Base-by-base conservation (phyloP, 805 yeast genomes). In the Ogataea glucozyma region DNA sequence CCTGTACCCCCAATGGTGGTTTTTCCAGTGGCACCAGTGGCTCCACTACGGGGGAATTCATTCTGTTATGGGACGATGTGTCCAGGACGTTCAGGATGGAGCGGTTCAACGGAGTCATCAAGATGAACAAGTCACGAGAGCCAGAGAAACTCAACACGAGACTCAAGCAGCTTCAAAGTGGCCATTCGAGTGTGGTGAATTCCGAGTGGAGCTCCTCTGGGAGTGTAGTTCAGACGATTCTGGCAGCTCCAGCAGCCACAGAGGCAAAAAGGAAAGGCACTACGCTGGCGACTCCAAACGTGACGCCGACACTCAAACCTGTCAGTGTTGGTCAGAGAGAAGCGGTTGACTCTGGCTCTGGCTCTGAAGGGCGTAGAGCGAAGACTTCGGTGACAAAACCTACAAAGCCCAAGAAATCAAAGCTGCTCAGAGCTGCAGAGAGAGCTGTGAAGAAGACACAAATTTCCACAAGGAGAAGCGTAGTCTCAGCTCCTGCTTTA, bases 61-160 rank as follows among this genome's bases (percentile, higher is more conserved):
- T 57, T 2, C 40, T 65, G 24, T 32, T 57, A 5, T 65, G 49
- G 40, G 65, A 65, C 43, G 51, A 51, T 23, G 53, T 56, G 10
- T 38, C 51, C 3, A 54, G 54, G 17, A 36, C 39, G 13, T 64
- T 65, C 47, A 51, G 52, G 33, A 42, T 64, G 43, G 62, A 62
- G 26, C 43, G 40, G 26, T 54, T 58, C 43, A 48, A 48, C 27
- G 62, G 64, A 2, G 44, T 52, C 10, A 48, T 65, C 21, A 53
- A 58, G 30, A 54, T 65, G 62, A 55, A 45, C 39, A 64, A 63
- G 48, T 60, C 67, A 3, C 47, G 69, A 29, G 62, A 61, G 26
- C 62, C 63, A 3, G 48, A 51, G 5, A 48, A 50, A 30, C 31
- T 60, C 5, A 44, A 48, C 34, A 12, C 22, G 6, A 49, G 49